Base-by-base conservation (phyloP, 768 basidiomycete species). In the Amanita subjunquillea region DNA sequence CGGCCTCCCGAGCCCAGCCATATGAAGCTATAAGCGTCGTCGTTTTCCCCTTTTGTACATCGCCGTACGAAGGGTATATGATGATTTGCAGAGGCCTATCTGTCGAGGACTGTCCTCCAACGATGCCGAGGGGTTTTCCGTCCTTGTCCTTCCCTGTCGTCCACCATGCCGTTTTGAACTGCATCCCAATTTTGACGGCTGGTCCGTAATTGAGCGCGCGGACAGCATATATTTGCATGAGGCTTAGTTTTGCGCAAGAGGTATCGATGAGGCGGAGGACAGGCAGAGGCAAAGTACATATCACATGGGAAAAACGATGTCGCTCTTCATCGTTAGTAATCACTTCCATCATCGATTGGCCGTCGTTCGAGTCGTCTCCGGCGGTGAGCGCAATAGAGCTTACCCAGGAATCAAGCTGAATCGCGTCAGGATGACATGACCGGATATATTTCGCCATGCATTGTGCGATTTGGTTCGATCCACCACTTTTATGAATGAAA, bases 201-300 rank as follows among this genome's bases (percentile, higher is more conserved):
- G 38, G 5, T 17, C 3, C 15, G 12, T 39, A 39, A 20, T n/a
- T 15, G n/a, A 39, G 38, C 9, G 15, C 9, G 12, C 38, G 38
- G n/a, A 39, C n/a, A 2, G 38, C 38, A 1, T 0, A n/a, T 5
- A 2, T 39, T 17, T 39, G 38, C 57, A 56, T 46, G 29, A 54
- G 45, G 27, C 54, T 57, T 32, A 75, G 55, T 6, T 58, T 49
- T 45, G 52, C 51, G 0, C 54, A 20, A 3, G 43, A 38, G n/a
- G 66, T 48, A 54, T 71, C 66, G 37, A 71, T 48, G 12, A 58
- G 54, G 36, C 67, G 62, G 15, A 71, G 56, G 32, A 54, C 51
- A 13, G 68, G 55, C 2, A 71, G 59, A 2, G 69, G 64, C 4
- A 67, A 48, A 3, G 69, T 69, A 0, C 63, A 64, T 41, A 71